Base-by-base conservation (phyloP, 495 filamentous ascomycete genomes). In the Thozetella sp. region DNA sequence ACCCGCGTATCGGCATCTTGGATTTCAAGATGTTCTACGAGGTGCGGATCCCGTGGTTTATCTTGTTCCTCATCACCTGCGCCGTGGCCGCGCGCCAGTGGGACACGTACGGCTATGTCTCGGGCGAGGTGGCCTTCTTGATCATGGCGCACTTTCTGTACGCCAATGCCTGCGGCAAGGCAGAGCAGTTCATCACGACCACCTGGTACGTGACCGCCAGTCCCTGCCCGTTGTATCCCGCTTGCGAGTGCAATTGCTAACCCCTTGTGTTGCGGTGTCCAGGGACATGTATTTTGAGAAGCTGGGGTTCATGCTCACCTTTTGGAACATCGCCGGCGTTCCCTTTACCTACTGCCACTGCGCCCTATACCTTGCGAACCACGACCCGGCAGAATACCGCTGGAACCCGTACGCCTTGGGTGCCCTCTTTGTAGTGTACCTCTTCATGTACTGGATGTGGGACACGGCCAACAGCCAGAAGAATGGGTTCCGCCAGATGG, bases 11-110 rank as follows among this genome's bases (percentile, higher is more conserved):
- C 71, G 90, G 89, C 24, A 87, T 94, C 62, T 79, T 99, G 57
- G 95, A 99, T 72, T 91, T 97, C 78, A 99, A 99, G 83, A 98
- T 99, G 95, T 97, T 99, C 80, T 96, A 94, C 70, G 95, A 99
- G 77, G 94, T 99, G 60, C 90, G 95, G 60, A 82, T 99, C 53
- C 95, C 95, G 43, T 99, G 95, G 95, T 99, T 86, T 76, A 96
- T 97, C 53, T 82, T 99, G 24, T 88, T 97, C 63, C 80, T 95
- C 53, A 77, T 96, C 40, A 88, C 87, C 40, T 82, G 86, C 66
- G 92, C 85, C 51, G 86, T 93, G 12, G 92, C 92, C 17, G 88
- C 90, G 40, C 88, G 90, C 57, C 95, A 97, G 79, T 97, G 90
- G 64, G 93, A 97, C 59, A 67, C 79, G 22, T 93, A 93, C 73